A percentile compares a stretch with the other conserved stretches of the same genome.
phyloP scores from a whole-genome alignment of 31 red algal genomes.

The Porphyra umbilicalis region DNA sequence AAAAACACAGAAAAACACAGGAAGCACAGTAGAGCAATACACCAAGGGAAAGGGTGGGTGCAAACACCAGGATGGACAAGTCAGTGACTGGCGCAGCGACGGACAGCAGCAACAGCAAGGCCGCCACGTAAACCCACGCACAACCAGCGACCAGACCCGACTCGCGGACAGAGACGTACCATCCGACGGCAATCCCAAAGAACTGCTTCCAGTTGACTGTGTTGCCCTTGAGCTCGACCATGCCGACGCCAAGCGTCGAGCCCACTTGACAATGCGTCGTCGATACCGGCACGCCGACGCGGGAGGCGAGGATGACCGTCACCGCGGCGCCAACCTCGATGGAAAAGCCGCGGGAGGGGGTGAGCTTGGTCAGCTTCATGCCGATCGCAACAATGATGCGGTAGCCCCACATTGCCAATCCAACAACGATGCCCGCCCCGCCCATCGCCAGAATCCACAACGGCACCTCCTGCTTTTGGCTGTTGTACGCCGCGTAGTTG shows the following conservation, averaged over 20 bases:
- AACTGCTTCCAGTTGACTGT: slow-evolving; percentile 76
- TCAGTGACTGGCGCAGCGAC: too few relatives aligned
- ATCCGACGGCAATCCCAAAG: slow-evolving; percentile 24
- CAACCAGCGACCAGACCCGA: too few relatives aligned
- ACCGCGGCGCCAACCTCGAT: slow-evolving; percentile 59
- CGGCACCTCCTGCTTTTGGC: slow-evolving; percentile 14
- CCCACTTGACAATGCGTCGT: slow-evolving; percentile 66
- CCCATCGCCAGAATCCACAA: slow-evolving; percentile 59
- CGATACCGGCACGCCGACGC: slow-evolving; percentile 34
- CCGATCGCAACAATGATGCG: slow-evolving; percentile 48
- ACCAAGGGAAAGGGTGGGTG: too few relatives aligned
- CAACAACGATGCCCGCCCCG: slow-evolving; percentile 40
- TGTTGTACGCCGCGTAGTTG: slow-evolving; percentile 6
- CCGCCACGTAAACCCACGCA: too few relatives aligned
- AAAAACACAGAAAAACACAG: too few relatives aligned
- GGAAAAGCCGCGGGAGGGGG: slow-evolving; percentile 34
- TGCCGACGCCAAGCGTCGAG: slow-evolving; percentile 52
- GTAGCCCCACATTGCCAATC: slow-evolving; percentile 56
- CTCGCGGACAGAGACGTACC: too few relatives aligned
- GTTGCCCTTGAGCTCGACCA: slow-evolving; percentile 32
- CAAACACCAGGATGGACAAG: too few relatives aligned
- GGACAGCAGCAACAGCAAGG: too few relatives aligned
- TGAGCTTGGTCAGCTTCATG: slow-evolving; percentile 54
- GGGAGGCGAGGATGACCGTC: slow-evolving; percentile 53
- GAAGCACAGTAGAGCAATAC: too few relatives aligned